These are phyloP conservation scores for Fusarium chaquense DNA, from an alignment of 2,329 filamentous ascomycete species.

Conservation along the genomic window DNA sequence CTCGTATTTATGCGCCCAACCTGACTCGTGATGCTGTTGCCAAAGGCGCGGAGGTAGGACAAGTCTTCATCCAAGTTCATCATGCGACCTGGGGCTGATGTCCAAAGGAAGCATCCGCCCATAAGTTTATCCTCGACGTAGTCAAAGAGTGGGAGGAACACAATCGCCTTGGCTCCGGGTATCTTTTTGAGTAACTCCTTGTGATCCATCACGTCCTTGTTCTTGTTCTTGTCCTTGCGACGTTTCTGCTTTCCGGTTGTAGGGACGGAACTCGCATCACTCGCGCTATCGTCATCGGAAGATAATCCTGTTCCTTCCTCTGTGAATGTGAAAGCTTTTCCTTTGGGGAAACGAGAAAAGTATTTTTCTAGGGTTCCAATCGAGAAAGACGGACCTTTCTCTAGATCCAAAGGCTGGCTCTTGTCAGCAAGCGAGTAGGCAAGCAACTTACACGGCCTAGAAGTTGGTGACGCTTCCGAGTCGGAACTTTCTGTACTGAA, in stretches of 20 bases:
- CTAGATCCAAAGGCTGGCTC: conserved; percentile 42
- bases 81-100: conserved; percentile 50
- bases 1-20: conserved; percentile 65
- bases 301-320: conserved; percentile 46
- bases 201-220: conserved; percentile 46
- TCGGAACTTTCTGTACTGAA: conserved; percentile 48
- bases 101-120: conserved; percentile 54
- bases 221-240: conserved; percentile 20
- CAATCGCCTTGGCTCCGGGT: conserved; percentile 50
- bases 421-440: conserved; percentile 48
- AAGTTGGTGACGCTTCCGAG: conserved; percentile 45
- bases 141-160: conserved; percentile 54
- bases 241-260: conserved; percentile 7
- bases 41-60: conserved; percentile 52
- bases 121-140: conserved; percentile 52
- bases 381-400: conserved; percentile 46
- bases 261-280: conserved; percentile 28
- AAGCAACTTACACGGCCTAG: conserved; percentile 48
- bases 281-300: conserved; percentile 51
- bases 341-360: conserved; percentile 48
- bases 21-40: conserved; percentile 61
- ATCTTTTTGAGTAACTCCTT: conserved; percentile 52
- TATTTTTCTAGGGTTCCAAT: conserved; percentile 49
- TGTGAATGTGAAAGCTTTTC: conserved; percentile 50
- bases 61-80: conserved; percentile 54